These are phyloP conservation scores for Acanthamoeba castellanii DNA, from an alignment of 208 protist species.

Conservation along the genomic window DNA sequence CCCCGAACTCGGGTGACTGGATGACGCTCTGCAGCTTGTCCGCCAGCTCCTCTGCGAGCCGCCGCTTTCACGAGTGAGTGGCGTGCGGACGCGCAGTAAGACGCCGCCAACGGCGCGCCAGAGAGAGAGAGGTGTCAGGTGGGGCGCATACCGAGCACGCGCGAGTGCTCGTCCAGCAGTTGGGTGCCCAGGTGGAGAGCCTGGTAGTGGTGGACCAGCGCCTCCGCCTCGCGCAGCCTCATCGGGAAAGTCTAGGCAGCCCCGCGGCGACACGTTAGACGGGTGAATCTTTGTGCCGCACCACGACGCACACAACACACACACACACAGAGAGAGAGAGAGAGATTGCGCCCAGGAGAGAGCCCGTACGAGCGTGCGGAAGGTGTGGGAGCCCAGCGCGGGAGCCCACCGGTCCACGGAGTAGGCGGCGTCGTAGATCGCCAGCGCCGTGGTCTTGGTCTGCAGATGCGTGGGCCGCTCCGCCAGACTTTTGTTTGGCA, in stretches of 20 bases:
- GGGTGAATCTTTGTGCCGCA: not conserved
- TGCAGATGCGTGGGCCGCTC: not conserved
- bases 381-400: not conserved
- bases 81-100: not conserved
- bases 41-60: not conserved
- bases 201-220: constrained; percentile 17
- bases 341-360: no score
- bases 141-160: not conserved
- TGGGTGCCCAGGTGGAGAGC: not conserved
- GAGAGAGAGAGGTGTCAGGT: not conserved
- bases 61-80: not conserved
- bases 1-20: not conserved
- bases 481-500: not conserved
- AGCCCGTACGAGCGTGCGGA: not conserved
- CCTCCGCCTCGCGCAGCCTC: constrained; percentile 2
- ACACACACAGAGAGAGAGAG: no score
- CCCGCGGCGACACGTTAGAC: not conserved
- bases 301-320: no score
- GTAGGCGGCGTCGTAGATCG: constrained; percentile 27
- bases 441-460: not conserved
- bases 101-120: not conserved
- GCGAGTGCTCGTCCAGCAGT: not conserved
- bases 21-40: not conserved
- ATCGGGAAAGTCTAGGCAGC: not conserved
- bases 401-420: not conserved